Conservation (phyloP, 2,329 filamentous ascomycete species). For the Trichoderma gracile region DNA sequence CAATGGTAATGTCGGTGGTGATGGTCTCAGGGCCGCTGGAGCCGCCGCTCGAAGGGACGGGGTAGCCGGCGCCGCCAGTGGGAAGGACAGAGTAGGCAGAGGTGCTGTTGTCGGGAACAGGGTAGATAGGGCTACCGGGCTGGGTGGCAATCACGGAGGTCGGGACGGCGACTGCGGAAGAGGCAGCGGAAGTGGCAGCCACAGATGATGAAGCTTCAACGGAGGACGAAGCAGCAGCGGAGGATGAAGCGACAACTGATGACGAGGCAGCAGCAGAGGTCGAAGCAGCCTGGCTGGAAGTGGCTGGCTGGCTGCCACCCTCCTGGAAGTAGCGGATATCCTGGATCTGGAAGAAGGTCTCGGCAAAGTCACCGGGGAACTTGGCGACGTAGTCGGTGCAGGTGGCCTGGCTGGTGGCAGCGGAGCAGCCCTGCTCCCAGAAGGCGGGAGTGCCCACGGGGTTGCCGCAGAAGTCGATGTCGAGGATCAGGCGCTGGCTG, state of each 20-base stretch:
- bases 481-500: slow-evolving; percentile 70
- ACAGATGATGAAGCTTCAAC: neutral
- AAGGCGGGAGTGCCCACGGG: slow-evolving; percentile 53
- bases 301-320: slow-evolving; percentile 2
- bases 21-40: neutral
- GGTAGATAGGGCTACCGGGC: neutral
- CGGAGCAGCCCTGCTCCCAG: slow-evolving; percentile 35
- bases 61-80: neutral
- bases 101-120: neutral
- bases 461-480: slow-evolving; percentile 74
- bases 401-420: slow-evolving; percentile 30
- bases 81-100: neutral
- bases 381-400: slow-evolving; percentile 43
- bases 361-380: slow-evolving; percentile 40
- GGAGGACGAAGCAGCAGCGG: neutral
- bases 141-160: slow-evolving; percentile 10
- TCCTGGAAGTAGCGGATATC: slow-evolving; percentile 41
- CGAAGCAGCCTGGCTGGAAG: neutral
- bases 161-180: slow-evolving; percentile 5
- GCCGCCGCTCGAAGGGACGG: neutral
- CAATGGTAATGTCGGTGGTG: slow-evolving; percentile 43
- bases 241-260: neutral
- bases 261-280: neutral
- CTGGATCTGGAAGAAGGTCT: slow-evolving; percentile 51
- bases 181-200: neutral